Conservation (phyloP, 306 rosid genomes). For the Cicer judaicum region DNA sequence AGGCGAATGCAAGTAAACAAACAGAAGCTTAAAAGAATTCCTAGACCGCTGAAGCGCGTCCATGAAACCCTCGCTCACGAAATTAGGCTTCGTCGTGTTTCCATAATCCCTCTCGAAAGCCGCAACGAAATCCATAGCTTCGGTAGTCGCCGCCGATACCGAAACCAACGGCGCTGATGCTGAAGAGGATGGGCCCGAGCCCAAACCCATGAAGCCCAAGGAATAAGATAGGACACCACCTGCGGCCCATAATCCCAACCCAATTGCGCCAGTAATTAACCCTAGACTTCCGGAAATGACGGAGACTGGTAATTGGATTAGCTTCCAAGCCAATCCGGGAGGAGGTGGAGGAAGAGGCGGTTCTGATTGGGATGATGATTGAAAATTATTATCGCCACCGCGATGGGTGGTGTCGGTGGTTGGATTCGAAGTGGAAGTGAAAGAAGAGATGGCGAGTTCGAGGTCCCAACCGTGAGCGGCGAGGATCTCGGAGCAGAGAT, state of each 20-base stretch:
- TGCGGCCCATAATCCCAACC: conserved; percentile 91
- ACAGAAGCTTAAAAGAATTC: conserved; percentile 71
- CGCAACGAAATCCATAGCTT: conserved; percentile 72
- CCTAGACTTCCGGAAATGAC: conserved; percentile 83
- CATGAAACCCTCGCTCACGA: conserved; percentile 85
- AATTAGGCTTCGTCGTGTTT: conserved; percentile 55
- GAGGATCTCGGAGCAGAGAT: conserved; percentile 85
- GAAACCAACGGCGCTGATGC: conserved; percentile 64
- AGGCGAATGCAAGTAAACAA: conserved; percentile 93
- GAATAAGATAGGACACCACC: conserved; percentile 93
- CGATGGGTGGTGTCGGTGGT: neutral
- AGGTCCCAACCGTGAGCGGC: conserved; percentile 96
- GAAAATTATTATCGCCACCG: neutral
- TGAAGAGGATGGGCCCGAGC: conserved; percentile 33
- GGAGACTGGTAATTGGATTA: conserved; percentile 79
- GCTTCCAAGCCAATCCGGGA: conserved; percentile 81
- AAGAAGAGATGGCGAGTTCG: conserved; percentile 87
- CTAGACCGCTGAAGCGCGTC: conserved; percentile 90
- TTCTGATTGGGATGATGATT: conserved; percentile 24
- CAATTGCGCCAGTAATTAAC: conserved; percentile 81
- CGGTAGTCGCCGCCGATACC: conserved; percentile 65
- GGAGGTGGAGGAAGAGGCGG: conserved; percentile 50
- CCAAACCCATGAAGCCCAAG: conserved; percentile 80
- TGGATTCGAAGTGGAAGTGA: conserved; percentile 50
- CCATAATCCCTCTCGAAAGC: conserved; percentile 84